phyloP scores from a whole-genome alignment of 495 filamentous ascomycete species.

The Penicillium crystallinum region DNA sequence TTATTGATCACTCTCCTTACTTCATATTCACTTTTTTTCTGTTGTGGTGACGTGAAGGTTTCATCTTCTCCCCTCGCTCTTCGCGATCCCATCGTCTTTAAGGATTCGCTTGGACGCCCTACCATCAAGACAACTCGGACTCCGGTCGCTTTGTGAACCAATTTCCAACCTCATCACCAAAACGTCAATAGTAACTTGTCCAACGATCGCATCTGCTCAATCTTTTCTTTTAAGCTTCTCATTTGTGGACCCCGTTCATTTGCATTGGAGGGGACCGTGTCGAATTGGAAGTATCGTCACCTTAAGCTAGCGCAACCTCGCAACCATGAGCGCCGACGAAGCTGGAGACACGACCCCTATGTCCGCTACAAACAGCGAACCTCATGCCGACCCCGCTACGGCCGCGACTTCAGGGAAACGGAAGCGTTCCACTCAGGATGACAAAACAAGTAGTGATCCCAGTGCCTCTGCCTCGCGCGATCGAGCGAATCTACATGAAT shows the following conservation, averaged over 20 bases:
- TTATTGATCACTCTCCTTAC: not conserved
- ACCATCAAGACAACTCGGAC: slow-evolving; percentile 24
- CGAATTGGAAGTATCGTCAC: slow-evolving; percentile 17
- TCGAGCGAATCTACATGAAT: slow-evolving; percentile 36
- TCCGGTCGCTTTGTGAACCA: slow-evolving; percentile 7
- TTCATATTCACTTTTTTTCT: not conserved
- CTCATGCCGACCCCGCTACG: slow-evolving; percentile 29
- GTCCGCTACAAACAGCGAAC: slow-evolving; percentile 36
- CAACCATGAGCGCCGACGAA: slow-evolving; percentile 44
- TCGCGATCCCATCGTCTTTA: slow-evolving; percentile 30
- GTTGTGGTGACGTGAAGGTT: slow-evolving; percentile 1
- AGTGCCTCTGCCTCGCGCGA: slow-evolving; percentile 26
- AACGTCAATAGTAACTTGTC: not conserved
- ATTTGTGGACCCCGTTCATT: slow-evolving; percentile 9
- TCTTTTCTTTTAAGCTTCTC: slow-evolving; percentile 4
- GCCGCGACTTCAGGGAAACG: slow-evolving; percentile 41
- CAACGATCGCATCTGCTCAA: slow-evolving; percentile 5
- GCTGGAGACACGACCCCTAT: slow-evolving; percentile 30
- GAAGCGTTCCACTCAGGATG: slow-evolving; percentile 43
- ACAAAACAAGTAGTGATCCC: slow-evolving; percentile 28
- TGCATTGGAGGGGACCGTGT: slow-evolving; percentile 22
- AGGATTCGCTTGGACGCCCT: slow-evolving; percentile 18
- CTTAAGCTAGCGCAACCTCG: slow-evolving; percentile 24
- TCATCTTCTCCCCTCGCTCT: slow-evolving; percentile 17
- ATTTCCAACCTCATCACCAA: slow-evolving; percentile 3